Evolutionary conservation across 768 basidiomycete species (phyloP), one percentile per base, ranked within the genome.

Genomic region (Tricholoma saponaceum): DNA sequence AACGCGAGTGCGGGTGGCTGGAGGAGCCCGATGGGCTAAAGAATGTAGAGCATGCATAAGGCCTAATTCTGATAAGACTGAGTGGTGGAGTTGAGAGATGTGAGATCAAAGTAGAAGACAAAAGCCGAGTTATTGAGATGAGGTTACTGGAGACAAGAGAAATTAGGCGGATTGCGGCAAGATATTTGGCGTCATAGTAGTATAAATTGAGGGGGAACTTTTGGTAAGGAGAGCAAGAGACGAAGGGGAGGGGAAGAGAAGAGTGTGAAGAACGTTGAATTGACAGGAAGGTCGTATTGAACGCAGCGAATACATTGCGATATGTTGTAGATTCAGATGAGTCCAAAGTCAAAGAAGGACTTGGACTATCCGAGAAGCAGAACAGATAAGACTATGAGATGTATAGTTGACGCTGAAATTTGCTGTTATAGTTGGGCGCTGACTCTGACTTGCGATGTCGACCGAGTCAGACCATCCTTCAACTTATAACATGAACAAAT

Each of bases 21-120:
- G 82, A 44, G 85, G 83, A 37, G 86, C 87, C 77, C 89, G 76
- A 69, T 89, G 87, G 76, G 89, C 81, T 56, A 89, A 73, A 9
- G 84, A 71, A 55, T 81, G 77, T 2, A 76, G 55, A 13, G 74
- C 69, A 69, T 79, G 74, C 78, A 79, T 79, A 61, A 56, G 56
- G 56, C 60, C 56, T 52, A 63, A 61, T 61, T 32, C 30, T 4
- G 30, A 32, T 32, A 9, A 8, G 62, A 60, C 61, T 72, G 70
- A 72, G 72, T 62, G 63, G 69, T 54, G 70, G 67, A 30, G 54
- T 59, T 33, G 25, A n/a, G 30, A 32, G 30, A 9, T 9, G 3
- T n/a, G 35, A 60, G 58, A 66, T 60, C 47, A 59, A 61, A 60
- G 63, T 62, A 63, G 64, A 68, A 58, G n/a, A 58, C 66, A 66